Evolutionary conservation across 139 green algal genomes (phyloP), one percentile per base, ranked within the genome.

Genomic region (Picochlorum sp.): DNA sequence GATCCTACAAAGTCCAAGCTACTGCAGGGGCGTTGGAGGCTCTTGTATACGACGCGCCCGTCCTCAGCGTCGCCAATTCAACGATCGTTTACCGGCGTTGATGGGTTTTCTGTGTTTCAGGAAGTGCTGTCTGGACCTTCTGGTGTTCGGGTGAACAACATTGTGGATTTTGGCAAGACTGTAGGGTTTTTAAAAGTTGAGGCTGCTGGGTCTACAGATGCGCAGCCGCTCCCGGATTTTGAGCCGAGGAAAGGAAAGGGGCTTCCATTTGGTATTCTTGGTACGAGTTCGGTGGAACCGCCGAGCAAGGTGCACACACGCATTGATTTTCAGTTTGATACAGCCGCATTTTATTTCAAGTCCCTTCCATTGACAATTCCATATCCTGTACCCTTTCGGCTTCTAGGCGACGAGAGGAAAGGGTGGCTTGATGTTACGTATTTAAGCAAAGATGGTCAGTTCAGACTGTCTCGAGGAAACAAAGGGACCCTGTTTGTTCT

Each of bases 361-460:
- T 73, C 75, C 14, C 74, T 95, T 32, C 86, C 88, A 14, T 94
- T 95, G 74, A 85, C 80, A 34, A 75, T 96, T 2, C 92, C 93
- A 5, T 99, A 98, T 74, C 92, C 91, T 6, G 93, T 99, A 45
- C 93, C 93, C 6, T 99, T 99, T 75, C 71, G 77, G 23, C 69
- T 97, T 10, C 78, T 99, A 37, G 89, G 87, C 0, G 88, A 99
- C 69, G 92, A 98, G 68, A 79, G 76, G 34, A 96, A 97, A 81
- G 87, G 86, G n/a, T 95, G 84, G 82, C 74, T 95, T 1, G 88
- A 95, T 69, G 76, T 89, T 20, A 93, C 86, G 1, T 95, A 95
- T 78, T 71, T 93, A 58, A 80, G 73, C 15, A 46, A 52, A 0
- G 76, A 90, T 34, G 70, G 68, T 38, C 56, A 32, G 3, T 83